phyloP scores from a whole-genome alignment of 495 filamentous ascomycete genomes.

The Trichoderma virens region DNA sequence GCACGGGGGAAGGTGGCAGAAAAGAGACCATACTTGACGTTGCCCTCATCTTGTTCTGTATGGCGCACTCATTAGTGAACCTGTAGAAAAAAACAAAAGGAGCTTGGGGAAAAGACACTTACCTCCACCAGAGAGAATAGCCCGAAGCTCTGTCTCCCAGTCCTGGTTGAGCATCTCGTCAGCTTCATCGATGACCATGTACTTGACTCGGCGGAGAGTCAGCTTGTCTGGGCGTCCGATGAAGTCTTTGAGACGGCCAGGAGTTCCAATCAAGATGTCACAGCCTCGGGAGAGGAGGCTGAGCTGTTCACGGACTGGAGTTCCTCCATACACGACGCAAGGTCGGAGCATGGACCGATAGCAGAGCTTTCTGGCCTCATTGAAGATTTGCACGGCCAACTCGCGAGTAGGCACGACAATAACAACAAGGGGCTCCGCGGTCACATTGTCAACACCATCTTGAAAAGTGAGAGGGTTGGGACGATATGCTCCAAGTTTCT shows the following conservation, averaged over 20 bases:
- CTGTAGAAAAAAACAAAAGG: constrained; percentile 16
- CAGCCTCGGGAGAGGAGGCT: constrained; percentile 73
- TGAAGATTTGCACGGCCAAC: constrained; percentile 87
- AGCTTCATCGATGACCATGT: constrained; percentile 85
- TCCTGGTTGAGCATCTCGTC: constrained; percentile 78
- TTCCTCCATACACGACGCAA: constrained; percentile 84
- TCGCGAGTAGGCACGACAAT: constrained; percentile 84
- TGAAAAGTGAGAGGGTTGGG: constrained; percentile 45
- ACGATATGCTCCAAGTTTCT: constrained; percentile 68
- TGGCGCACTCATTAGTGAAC: neutral
- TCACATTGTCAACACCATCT: constrained; percentile 40
- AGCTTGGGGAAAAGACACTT: constrained; percentile 22
- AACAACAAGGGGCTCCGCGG: constrained; percentile 78
- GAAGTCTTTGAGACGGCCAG: constrained; percentile 79
- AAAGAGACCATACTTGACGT: constrained; percentile 82
- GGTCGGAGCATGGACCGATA: constrained; percentile 93
- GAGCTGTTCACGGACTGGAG: constrained; percentile 55
- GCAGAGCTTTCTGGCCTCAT: constrained; percentile 81
- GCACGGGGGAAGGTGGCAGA: constrained; percentile 84
- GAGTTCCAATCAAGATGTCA: constrained; percentile 81
- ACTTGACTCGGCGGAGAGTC: constrained; percentile 69
- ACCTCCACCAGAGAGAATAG: constrained; percentile 73
- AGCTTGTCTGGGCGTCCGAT: constrained; percentile 60
- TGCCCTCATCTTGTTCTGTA: constrained; percentile 68
- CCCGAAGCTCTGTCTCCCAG: constrained; percentile 63